These are phyloP conservation scores for Aspergillus ibericus DNA, from an alignment of 2,329 filamentous ascomycete species.

Conservation along the genomic window DNA sequence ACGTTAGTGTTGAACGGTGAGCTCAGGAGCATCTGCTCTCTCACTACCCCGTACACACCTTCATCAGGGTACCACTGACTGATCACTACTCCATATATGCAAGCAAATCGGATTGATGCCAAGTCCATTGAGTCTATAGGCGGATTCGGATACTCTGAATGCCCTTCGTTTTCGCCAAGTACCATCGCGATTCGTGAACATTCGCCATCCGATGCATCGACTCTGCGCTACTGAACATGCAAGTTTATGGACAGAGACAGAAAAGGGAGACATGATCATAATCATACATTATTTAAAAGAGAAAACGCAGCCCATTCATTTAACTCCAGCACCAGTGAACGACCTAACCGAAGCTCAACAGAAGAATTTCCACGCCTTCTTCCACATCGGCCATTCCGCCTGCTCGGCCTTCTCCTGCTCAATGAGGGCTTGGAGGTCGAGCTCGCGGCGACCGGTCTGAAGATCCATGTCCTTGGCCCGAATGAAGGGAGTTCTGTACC, in stretches of 20 bases:
- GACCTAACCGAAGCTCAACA: conserved; percentile 51
- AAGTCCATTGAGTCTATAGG: neutral
- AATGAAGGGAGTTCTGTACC: conserved; percentile 68
- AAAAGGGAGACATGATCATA: conserved; percentile 1
- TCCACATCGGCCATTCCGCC: conserved; percentile 72
- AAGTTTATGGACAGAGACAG: neutral
- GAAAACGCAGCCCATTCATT: neutral
- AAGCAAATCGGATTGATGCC: neutral
- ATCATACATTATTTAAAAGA: neutral
- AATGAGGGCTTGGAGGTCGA: conserved; percentile 76
- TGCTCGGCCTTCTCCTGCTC: conserved; percentile 77
- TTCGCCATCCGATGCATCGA: neutral
- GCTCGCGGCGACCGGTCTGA: conserved; percentile 77
- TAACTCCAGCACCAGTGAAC: neutral
- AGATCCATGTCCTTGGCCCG: conserved; percentile 76
- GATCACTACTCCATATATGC: neutral
- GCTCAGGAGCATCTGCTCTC: neutral
- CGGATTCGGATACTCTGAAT: neutral
- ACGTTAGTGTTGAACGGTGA: neutral
- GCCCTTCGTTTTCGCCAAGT: neutral
- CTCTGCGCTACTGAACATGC: neutral
- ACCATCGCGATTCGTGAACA: neutral
- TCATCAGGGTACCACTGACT: too few relatives aligned
- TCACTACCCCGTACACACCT: too few relatives aligned
- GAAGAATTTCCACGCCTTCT: conserved; percentile 70